Evolutionary conservation across 148 eudicot genomes (phyloP).

Genomic region (Silene conica): DNA sequence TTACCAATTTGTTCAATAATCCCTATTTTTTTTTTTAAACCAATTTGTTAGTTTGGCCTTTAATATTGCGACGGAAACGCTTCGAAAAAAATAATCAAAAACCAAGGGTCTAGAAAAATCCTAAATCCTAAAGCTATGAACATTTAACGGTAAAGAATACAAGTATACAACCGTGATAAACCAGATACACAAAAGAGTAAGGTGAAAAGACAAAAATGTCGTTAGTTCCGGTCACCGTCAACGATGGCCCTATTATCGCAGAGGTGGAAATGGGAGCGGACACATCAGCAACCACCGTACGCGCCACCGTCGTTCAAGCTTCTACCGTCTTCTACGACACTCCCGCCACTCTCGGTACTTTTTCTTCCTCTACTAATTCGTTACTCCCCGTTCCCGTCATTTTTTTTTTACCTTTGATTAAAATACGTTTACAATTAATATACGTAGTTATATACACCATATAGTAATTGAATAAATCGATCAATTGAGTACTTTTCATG

Average conservation of each 20-base stretch:
- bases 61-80: too few relatives aligned
- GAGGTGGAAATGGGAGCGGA: conserved; percentile 80
- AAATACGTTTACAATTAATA: too few relatives aligned
- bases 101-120: neutral
- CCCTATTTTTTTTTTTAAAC: too few relatives aligned
- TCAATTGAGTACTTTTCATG: too few relatives aligned
- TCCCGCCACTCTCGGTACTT: conserved; percentile 73
- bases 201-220: conserved; percentile 39
- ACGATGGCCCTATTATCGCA: conserved; percentile 42
- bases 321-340: conserved; percentile 90
- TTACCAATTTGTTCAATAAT: too few relatives aligned
- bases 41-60: too few relatives aligned
- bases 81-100: too few relatives aligned
- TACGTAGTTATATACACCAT: too few relatives aligned
- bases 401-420: too few relatives aligned
- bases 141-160: neutral
- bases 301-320: conserved; percentile 97
- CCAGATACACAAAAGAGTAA: neutral
- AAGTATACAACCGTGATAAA: too few relatives aligned
- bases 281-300: conserved; percentile 47
- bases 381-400: too few relatives aligned
- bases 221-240: conserved; percentile 33
- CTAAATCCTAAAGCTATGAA: neutral
- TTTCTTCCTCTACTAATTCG: neutral
- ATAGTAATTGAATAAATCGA: too few relatives aligned